Conservation (phyloP, 192 early-diverging fungal genomes). For the Coemansia nantahalensis region DNA sequence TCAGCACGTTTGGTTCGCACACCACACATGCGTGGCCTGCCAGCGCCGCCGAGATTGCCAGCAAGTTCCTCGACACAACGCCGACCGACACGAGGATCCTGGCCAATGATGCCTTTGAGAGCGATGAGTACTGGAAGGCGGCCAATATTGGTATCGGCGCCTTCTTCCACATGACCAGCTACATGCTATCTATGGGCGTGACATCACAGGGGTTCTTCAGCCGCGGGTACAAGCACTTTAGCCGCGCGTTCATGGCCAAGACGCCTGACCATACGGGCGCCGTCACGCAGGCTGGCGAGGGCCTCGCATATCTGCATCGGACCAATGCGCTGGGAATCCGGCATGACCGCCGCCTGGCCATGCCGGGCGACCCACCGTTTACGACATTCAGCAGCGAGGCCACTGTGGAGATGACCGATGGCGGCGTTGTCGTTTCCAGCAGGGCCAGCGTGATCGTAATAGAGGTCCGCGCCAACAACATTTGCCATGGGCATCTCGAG, state of each 20-base stretch:
- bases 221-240: constrained; percentile 63
- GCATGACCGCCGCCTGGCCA: background rate
- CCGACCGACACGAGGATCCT: constrained; percentile 51
- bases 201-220: constrained; percentile 49
- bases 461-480: background rate
- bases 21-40: constrained; percentile 61
- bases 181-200: too few relatives aligned
- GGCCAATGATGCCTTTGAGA: constrained; percentile 59
- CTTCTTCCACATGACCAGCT: constrained; percentile 66
- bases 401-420: background rate
- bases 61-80: constrained; percentile 56
- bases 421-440: background rate
- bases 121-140: constrained; percentile 57
- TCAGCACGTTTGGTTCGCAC: constrained; percentile 69
- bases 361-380: too few relatives aligned
- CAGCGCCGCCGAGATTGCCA: constrained; percentile 55
- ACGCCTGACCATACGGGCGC: constrained; percentile 29
- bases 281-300: background rate
- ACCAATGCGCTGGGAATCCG: background rate
- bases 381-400: background rate
- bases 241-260: constrained; percentile 62
- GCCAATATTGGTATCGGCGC: constrained; percentile 67
- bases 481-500: background rate
- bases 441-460: background rate
- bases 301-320: background rate